Base-by-base conservation (phyloP, 73 alveolate species). In the Durusdinium trenchii region DNA sequence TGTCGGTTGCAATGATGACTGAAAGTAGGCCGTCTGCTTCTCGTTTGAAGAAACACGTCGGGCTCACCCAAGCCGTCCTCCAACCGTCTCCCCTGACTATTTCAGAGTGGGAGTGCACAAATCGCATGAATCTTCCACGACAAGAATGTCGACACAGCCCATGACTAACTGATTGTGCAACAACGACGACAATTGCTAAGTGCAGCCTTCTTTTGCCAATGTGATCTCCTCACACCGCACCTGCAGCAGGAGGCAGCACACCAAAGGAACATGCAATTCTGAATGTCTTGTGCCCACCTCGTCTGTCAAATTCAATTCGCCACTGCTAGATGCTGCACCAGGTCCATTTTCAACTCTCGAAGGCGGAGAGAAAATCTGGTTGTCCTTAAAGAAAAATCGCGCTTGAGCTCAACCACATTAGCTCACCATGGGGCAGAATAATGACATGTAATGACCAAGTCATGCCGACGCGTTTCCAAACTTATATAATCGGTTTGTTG, bases 181-280 rank as follows among this genome's bases (percentile, higher is more conserved):
- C 64, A 9, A 12, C 20, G 28, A 54, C 28, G 9, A 20, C 64
- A 20, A 54, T 12, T 9, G 64, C 64, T 12, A 20, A 20, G 64
- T 12, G 28, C 30, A 26, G 42, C 78, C 76, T 84, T 84, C 91
- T 6, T 48, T 9, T 26, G 91, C 91, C 91, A 81, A 81, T 9
- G 50, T 81, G 91, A 81, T 81, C 71, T 81, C 91, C 69, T 81
- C 91, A 67, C 71, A 81, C 20, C n/a, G n/a, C n/a, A n/a, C n/a
- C n/a, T n/a, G n/a, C n/a, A n/a, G n/a, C n/a, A n/a, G n/a, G n/a
- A n/a, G n/a, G n/a, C n/a, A n/a, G n/a, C n/a, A n/a, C n/a, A n/a
- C n/a, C n/a, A n/a, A n/a, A n/a, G n/a, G n/a, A 57, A 16, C 23
- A 60, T 60, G 73, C 73, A 23, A 60, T 23, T 23, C 30, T 60